Conservation (phyloP, 441 rosid species). For the Cnidoscolus chayamansa region DNA sequence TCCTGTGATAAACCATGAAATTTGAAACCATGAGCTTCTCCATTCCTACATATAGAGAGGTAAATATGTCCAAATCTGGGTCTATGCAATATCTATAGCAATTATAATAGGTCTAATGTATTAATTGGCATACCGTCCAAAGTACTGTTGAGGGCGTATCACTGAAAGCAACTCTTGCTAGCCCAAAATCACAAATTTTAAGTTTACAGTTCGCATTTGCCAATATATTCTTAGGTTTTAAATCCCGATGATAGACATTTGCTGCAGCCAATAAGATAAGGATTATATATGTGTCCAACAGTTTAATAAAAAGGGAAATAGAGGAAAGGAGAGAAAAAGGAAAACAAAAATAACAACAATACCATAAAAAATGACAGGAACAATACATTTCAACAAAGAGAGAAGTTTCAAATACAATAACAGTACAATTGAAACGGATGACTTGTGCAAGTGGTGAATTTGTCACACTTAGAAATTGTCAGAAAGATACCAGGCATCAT, state of each 20-base stretch:
- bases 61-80: not conserved
- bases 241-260: conserved; percentile 93
- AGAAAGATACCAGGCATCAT: not conserved
- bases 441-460: not conserved
- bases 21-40: conserved; percentile 14
- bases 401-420: not conserved
- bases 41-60: not conserved
- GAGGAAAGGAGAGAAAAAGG: not conserved
- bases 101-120: conserved; percentile 13
- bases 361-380: not conserved
- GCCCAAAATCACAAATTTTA: conserved; percentile 94
- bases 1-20: conserved; percentile 45
- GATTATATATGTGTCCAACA: conserved; percentile 19
- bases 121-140: conserved; percentile 65
- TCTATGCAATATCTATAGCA: not conserved
- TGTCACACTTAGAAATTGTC: conserved; percentile 9
- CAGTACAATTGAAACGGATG: not conserved
- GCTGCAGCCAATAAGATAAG: conserved; percentile 49
- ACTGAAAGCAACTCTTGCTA: conserved; percentile 89
- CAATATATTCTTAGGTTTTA: conserved; percentile 92
- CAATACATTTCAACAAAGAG: conserved; percentile 4
- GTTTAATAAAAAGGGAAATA: conserved; percentile 9
- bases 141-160: conserved; percentile 84
- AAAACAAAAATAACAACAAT: not conserved
- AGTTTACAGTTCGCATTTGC: conserved; percentile 99